Base-by-base conservation (phyloP, 2,329 filamentous ascomycete genomes). In the Penicillium sp. region DNA sequence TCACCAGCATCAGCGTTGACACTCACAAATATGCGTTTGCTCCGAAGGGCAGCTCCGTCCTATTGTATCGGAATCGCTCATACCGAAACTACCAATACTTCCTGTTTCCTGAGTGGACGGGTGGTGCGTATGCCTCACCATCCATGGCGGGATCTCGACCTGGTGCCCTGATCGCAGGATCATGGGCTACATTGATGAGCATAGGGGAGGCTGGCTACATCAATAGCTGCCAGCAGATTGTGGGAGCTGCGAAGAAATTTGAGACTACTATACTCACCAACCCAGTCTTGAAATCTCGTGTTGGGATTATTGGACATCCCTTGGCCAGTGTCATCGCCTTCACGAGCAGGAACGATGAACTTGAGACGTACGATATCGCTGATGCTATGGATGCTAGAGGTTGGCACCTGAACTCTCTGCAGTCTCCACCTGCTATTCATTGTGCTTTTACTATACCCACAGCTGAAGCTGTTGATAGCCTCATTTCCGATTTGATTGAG, bases 1-100 rank as follows among this genome's bases (percentile, higher is more conserved):
- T 44, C 40, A 44, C 40, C 40, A 44, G 40, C n/a, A 44, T 44
- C 40, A 44, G 40, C 40, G 40, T 44, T 44, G 40, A 44, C 40
- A 44, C 40, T 9, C 40, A 44, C 40, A 44, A 44, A 5, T 44
- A 44, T 44, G 40, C n/a, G 2, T 44, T 44, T 44, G 40, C 40
- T 22, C 40, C 40, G 40, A 44, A 44, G 19, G 40, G 40, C 10
- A 44, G 40, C n/a, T 44, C 40, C 19, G 40, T 44, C 5, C 24
- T 44, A 22, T 44, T 44, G 3, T 44, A 44, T 44, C 40, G 40
- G 19, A 44, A 44, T 44, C 40, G 40, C 4, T 44, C 40, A 2
- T 44, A 44, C 40, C 40, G 40, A 44, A 44, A 44, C 19, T 44
- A 44, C 5, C 40, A 44, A 44, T 44, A 44, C 40, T 44, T 44